Base-by-base conservation (phyloP, 805 yeast species). In the Hanseniaspora occidentalis region DNA sequence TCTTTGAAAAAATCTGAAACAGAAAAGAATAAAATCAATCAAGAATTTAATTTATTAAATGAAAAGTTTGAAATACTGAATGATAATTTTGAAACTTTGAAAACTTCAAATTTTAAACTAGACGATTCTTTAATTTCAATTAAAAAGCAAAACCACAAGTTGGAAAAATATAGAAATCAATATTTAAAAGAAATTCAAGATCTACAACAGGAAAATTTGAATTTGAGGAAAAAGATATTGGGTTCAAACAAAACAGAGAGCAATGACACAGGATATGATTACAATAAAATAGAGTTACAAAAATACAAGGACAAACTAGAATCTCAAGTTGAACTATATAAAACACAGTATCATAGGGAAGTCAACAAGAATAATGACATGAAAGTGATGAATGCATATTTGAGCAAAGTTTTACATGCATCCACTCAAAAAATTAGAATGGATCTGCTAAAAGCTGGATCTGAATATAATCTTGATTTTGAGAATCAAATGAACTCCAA, bases 361-460 rank as follows among this genome's bases (percentile, higher is more conserved):
- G 54, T 51, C 4, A 48, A 46, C 37, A 54, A 51, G 27, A 60
- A 54, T 40, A 56, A 56, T 39, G 63, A 57, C 38, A 37, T 57
- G 22, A 51, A 45, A 11, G 52, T 56, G 16, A 50, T 57, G 48
- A 57, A 57, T 27, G 55, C 54, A 16, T 59, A 60, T 36, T 40
- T 57, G 38, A 54, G 57, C 38, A 51, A 54, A 16, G 57, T 58
- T 9, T 39, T 59, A 29, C 48, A 50, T 26, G 56, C 58, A 16
- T 48, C 58, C 16, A 50, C 61, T 2, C 50, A 46, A 26, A 59
- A 56, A 33, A 40, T 57, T 23, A 49, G 54, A 20, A 45, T 51
- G 17, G 62, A 58, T 37, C 46, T 51, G 11, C 39, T 51, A 39
- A 57, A 51, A 45, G 44, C 50, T 13, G 51, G 49, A 27, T 14